Conservation (phyloP, 176 grass and related monocot species). For the Pontederia paniculata region DNA sequence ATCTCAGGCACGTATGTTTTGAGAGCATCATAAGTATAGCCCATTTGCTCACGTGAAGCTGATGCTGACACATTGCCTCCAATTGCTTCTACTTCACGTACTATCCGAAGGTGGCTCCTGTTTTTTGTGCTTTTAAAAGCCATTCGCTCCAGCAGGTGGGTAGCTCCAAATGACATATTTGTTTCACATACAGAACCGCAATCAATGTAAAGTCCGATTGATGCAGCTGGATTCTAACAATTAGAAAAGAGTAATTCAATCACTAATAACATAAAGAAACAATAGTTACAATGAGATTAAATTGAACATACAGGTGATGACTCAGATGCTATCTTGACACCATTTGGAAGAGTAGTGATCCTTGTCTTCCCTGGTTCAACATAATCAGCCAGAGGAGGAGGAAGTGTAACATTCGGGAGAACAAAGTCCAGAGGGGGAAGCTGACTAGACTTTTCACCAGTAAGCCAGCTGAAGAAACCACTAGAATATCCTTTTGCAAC, state of each 20-base stretch:
- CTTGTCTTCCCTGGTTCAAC: constrained; percentile 55
- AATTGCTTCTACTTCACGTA: constrained; percentile 78
- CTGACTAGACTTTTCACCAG: constrained; percentile 50
- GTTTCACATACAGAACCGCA: constrained; percentile 81
- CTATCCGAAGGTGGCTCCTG: constrained; percentile 65
- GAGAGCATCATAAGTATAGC: constrained; percentile 68
- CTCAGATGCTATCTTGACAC: constrained; percentile 77
- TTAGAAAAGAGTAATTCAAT: constrained; percentile 15
- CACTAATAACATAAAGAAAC: background rate
- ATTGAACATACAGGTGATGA: constrained; percentile 49
- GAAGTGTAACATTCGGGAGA: constrained; percentile 61
- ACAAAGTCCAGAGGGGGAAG: constrained; percentile 61
- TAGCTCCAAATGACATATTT: constrained; percentile 41
- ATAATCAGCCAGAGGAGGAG: constrained; percentile 46
- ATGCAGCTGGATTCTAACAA: constrained; percentile 55
- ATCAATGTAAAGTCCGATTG: constrained; percentile 68
- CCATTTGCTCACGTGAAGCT: constrained; percentile 64
- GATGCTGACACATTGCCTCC: constrained; percentile 70
- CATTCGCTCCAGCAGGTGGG: constrained; percentile 71
- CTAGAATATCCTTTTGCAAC: constrained; percentile 49
- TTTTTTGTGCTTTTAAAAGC: constrained; percentile 71
- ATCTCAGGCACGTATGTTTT: constrained; percentile 88
- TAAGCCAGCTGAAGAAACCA: constrained; percentile 60
- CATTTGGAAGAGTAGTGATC: constrained; percentile 70
- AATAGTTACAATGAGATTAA: background rate